phyloP scores from a whole-genome alignment of 192 early-diverging fungal genomes.

The Coemansia guatemalensis region DNA sequence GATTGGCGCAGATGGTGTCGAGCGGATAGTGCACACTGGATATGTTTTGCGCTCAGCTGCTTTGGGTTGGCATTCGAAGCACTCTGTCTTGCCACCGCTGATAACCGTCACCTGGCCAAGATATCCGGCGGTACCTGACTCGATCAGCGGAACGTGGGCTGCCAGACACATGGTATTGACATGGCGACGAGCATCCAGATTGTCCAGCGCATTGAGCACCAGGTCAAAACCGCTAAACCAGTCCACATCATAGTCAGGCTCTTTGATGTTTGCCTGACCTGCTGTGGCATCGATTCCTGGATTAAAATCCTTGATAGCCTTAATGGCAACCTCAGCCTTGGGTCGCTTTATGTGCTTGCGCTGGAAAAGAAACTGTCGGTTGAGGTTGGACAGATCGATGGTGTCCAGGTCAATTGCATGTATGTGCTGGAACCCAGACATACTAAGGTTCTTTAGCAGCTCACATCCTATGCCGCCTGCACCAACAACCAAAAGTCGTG shows the following conservation, averaged over 20 bases:
- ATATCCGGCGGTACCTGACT: constrained; percentile 96
- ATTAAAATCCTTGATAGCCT: constrained; percentile 85
- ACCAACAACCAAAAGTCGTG: constrained; percentile 68
- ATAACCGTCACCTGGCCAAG: constrained; percentile 89
- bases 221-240: constrained; percentile 91
- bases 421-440: constrained; percentile 83
- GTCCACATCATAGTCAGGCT: constrained; percentile 74
- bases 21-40: constrained; percentile 96
- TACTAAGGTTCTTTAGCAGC: constrained; percentile 90
- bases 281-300: constrained; percentile 63
- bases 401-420: constrained; percentile 95
- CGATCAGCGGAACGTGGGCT: constrained; percentile 87
- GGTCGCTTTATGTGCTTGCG: constrained; percentile 87
- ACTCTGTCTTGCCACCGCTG: constrained; percentile 73
- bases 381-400: constrained; percentile 97
- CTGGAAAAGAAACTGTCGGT: constrained; percentile 99
- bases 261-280: constrained; percentile 87
- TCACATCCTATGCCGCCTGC: constrained; percentile 99
- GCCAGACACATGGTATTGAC: constrained; percentile 97
- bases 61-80: constrained; percentile 93
- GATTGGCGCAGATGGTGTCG: constrained; percentile 90
- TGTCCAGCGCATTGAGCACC: constrained; percentile 96
- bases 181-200: constrained; percentile 88
- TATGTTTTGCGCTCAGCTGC: constrained; percentile 79
- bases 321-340: constrained; percentile 85